These are phyloP conservation scores for Otatea glauca DNA, from an alignment of 176 grass and related monocot genomes.

Conservation along the genomic window DNA sequence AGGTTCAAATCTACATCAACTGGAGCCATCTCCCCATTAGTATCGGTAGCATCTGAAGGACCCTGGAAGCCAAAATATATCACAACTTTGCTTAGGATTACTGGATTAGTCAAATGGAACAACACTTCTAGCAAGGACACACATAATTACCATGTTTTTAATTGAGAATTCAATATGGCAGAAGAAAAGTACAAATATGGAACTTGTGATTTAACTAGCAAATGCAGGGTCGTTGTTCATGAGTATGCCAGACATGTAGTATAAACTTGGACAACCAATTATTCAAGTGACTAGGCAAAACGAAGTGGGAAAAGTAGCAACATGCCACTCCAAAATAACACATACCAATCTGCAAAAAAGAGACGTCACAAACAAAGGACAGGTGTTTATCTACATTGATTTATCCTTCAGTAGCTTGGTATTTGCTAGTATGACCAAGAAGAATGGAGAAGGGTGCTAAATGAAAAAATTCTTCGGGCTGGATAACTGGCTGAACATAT, in stretches of 20 bases:
- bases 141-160: not conserved
- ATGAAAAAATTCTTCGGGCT: not conserved
- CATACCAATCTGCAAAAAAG: not conserved
- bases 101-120: slow-evolving; percentile 7
- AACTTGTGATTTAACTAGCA: not conserved
- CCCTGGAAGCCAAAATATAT: slow-evolving; percentile 55
- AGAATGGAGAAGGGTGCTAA: not conserved
- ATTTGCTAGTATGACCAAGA: not conserved
- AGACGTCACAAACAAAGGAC: not conserved
- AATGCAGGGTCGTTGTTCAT: not conserved
- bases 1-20: slow-evolving; percentile 96
- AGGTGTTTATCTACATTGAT: not conserved
- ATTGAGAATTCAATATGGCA: not conserved
- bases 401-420: not conserved
- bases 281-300: not conserved
- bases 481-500: not conserved
- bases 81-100: not conserved
- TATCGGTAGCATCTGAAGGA: slow-evolving; percentile 58
- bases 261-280: not conserved
- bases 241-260: not conserved
- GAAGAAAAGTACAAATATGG: not conserved
- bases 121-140: not conserved
- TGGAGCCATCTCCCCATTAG: slow-evolving; percentile 66
- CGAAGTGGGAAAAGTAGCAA: not conserved
- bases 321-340: not conserved